These are phyloP conservation scores for Penicillium lividum DNA, from an alignment of 495 filamentous ascomycete species.

Conservation along the genomic window DNA sequence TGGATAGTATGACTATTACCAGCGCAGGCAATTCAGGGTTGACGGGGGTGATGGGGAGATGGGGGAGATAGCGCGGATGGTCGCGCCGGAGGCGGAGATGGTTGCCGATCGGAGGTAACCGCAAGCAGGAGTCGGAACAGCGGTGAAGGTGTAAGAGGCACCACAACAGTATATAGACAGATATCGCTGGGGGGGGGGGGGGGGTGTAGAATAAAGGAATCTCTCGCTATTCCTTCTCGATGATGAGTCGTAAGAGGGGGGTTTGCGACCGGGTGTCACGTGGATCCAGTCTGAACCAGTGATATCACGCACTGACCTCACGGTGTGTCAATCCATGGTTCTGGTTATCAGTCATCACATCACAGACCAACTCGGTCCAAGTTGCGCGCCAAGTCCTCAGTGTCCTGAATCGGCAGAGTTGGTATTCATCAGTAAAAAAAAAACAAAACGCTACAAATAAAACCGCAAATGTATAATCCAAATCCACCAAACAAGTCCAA, in stretches of 20 bases:
- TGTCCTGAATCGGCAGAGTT: slow-evolving; percentile 30
- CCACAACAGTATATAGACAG: not conserved
- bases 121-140: slow-evolving; percentile 17
- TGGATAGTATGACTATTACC: not conserved
- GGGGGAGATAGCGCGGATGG: slow-evolving; percentile 20
- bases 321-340: slow-evolving; percentile 30
- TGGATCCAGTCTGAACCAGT: slow-evolving; percentile 39
- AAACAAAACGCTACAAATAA: slow-evolving; percentile 14
- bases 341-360: slow-evolving; percentile 15
- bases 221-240: not conserved
- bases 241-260: slow-evolving; percentile 13
- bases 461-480: slow-evolving; percentile 16
- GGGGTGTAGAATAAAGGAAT: not conserved
- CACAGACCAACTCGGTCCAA: slow-evolving; percentile 32
- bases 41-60: slow-evolving; percentile 1
- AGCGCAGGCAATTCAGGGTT: slow-evolving; percentile 1
- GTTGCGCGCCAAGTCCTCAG: slow-evolving; percentile 32
- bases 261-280: slow-evolving; percentile 39
- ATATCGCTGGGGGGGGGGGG: not conserved
- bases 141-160: not conserved
- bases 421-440: slow-evolving; percentile 44
- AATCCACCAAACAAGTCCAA: slow-evolving; percentile 4
- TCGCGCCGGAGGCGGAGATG: slow-evolving; percentile 28
- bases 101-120: slow-evolving; percentile 25
- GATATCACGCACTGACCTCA: slow-evolving; percentile 46